Conservation (phyloP, 164 flowering plant species). For the Platanus orientalis region DNA sequence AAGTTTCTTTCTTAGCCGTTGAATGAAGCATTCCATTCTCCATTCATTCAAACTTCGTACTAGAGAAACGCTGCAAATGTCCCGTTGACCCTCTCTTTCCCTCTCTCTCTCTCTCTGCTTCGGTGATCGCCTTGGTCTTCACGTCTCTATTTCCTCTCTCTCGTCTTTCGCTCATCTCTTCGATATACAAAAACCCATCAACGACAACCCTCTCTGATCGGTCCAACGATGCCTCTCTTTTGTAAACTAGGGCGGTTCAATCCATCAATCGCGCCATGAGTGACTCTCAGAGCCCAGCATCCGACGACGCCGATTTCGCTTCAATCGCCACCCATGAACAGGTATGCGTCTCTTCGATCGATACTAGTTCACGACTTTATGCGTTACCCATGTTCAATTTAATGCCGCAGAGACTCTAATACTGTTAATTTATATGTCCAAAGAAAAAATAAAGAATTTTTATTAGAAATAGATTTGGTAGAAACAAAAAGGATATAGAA, state of each 20-base stretch:
- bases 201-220: background rate
- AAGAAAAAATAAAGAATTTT: background rate
- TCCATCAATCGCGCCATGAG: constrained; percentile 25
- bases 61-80: no score
- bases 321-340: constrained; percentile 39
- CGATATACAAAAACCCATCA: background rate
- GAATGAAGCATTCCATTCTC: no score
- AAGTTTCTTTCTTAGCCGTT: no score
- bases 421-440: background rate
- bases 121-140: no score
- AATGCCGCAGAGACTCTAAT: background rate
- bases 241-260: background rate
- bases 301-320: constrained; percentile 20
- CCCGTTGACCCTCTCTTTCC: no score
- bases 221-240: constrained; percentile 1
- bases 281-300: constrained; percentile 34
- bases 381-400: background rate
- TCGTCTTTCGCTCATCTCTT: no score
- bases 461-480: background rate
- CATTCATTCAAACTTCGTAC: no score
- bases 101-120: no score
- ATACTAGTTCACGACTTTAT: background rate
- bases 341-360: constrained; percentile 10
- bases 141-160: no score
- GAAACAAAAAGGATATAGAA: background rate